Conservation (phyloP, 331 rosid species). For the Acacia concinna region DNA sequence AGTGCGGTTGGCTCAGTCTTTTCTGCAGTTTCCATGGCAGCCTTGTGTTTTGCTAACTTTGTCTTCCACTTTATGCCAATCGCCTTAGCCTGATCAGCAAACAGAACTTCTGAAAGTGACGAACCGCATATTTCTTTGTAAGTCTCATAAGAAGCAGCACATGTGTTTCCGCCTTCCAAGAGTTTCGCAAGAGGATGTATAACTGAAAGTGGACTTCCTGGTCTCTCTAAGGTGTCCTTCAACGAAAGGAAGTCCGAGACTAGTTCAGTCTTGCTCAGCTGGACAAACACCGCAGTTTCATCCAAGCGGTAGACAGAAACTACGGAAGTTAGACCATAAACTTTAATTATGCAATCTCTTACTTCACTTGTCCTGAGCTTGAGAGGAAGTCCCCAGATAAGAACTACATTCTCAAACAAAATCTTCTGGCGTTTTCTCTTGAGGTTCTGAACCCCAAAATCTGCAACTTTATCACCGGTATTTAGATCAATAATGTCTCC, state of each 20-base stretch:
- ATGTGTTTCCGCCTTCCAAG: conserved; percentile 67
- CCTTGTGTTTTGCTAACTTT: conserved; percentile 40
- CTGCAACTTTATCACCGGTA: conserved; percentile 54
- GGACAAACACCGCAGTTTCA: conserved; percentile 69
- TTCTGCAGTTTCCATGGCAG: conserved; percentile 7
- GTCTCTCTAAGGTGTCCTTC: conserved; percentile 68
- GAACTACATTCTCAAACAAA: conserved; percentile 61
- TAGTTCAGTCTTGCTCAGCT: conserved; percentile 55
- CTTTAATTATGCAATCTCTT: conserved; percentile 60
- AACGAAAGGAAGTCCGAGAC: conserved; percentile 68
- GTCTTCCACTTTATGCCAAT: conserved; percentile 55
- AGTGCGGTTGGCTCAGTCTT: conserved; percentile 29
- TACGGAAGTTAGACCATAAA: conserved; percentile 57
- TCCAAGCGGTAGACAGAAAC: conserved; percentile 70
- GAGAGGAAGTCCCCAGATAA: conserved; percentile 80
- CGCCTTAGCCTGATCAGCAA: conserved; percentile 83
- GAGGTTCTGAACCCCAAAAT: conserved; percentile 27
- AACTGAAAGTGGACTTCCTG: conserved; percentile 56
- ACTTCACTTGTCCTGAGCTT: conserved; percentile 63
- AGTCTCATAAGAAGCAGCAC: conserved; percentile 69
- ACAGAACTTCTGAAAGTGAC: conserved; percentile 50
- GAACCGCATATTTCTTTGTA: conserved; percentile 75
- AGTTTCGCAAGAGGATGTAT: conserved; percentile 72
- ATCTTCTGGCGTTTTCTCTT: conserved; percentile 47
- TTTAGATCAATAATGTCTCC: conserved; percentile 76